phyloP scores from a whole-genome alignment of 2,329 filamentous ascomycete species.

The Onygenales sp. region DNA sequence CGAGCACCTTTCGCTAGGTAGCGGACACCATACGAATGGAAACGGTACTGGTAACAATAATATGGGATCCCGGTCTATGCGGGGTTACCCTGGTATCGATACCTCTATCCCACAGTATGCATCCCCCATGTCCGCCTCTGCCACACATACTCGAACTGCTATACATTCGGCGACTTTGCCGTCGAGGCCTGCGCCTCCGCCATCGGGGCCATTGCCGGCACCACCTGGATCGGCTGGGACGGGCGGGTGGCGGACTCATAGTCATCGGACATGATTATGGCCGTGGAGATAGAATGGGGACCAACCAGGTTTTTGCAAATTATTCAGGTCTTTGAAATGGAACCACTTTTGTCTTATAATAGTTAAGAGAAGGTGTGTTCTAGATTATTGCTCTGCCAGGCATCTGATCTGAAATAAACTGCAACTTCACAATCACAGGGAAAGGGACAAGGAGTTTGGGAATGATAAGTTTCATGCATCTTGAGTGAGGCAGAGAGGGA shows the following conservation, averaged over 20 bases:
- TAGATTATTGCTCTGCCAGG: too few relatives aligned
- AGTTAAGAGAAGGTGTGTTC: too few relatives aligned
- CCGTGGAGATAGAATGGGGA: not conserved
- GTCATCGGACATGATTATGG: not conserved
- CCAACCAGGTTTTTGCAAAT: too few relatives aligned
- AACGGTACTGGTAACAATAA: not conserved
- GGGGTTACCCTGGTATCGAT: conserved; percentile 5
- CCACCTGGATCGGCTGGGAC: conserved; percentile 33
- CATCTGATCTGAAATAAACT: too few relatives aligned
- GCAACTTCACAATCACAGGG: too few relatives aligned
- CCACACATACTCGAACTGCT: conserved; percentile 20
- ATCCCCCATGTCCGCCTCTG: conserved; percentile 8
- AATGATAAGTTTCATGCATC: too few relatives aligned
- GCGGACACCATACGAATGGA: not conserved
- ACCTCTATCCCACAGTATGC: conserved; percentile 4
- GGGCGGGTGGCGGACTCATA: not conserved
- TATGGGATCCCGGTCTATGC: not conserved
- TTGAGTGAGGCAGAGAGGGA: too few relatives aligned
- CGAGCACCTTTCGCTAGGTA: conserved; percentile 32
- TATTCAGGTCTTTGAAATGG: too few relatives aligned
- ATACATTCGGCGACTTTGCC: conserved; percentile 52
- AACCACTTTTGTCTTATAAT: too few relatives aligned
- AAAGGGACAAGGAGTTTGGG: too few relatives aligned
- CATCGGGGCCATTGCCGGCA: conserved; percentile 50
- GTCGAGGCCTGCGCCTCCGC: conserved; percentile 51